Percentiles rank a stretch among this genome's conserved stretches.
phyloP scores from a whole-genome alignment of 495 filamentous ascomycete species.

The Neohortaea acidophila region DNA sequence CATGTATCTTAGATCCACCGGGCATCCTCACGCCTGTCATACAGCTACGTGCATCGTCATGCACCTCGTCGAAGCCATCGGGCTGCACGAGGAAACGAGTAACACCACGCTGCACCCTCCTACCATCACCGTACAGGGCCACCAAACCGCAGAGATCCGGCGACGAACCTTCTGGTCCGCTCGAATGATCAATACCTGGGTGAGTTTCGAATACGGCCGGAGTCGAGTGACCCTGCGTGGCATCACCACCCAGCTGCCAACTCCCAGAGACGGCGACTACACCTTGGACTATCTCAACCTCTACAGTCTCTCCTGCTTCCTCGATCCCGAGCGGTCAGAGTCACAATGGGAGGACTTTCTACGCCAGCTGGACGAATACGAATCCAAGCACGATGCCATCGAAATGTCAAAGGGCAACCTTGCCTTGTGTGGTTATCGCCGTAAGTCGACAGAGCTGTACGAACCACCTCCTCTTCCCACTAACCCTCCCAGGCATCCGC shows the following conservation, averaged over 20 bases:
- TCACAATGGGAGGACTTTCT: constrained; percentile 15
- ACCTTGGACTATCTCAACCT: constrained; percentile 15
- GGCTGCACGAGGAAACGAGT: constrained; percentile 30
- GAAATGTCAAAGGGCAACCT: constrained; percentile 26
- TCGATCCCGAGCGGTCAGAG: constrained; percentile 13
- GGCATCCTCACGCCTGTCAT: constrained; percentile 38
- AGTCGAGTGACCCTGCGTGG: constrained; percentile 29
- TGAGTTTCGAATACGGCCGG: constrained; percentile 36
- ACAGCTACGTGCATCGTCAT: constrained; percentile 41
- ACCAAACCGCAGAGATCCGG: constrained; percentile 24
- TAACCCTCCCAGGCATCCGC: too few species aligned
- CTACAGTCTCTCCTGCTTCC: constrained; percentile 13
- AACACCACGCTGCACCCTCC: constrained; percentile 1
- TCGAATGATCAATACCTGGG: constrained; percentile 33
- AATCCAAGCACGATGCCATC: constrained; percentile 28
- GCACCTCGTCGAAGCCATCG: constrained; percentile 37
- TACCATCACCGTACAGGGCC: constrained; percentile 3
- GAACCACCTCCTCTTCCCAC: too few species aligned
- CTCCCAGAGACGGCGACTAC: constrained; percentile 10
- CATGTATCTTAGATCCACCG: constrained; percentile 38
- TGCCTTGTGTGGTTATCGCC: constrained; percentile 33
- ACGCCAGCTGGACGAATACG: constrained; percentile 6
- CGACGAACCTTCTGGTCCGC: constrained; percentile 31
- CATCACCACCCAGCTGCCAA: constrained; percentile 18
- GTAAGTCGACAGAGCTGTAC: too few species aligned